Base-by-base conservation (phyloP, 768 basidiomycete genomes). In the Galerina marginata region DNA sequence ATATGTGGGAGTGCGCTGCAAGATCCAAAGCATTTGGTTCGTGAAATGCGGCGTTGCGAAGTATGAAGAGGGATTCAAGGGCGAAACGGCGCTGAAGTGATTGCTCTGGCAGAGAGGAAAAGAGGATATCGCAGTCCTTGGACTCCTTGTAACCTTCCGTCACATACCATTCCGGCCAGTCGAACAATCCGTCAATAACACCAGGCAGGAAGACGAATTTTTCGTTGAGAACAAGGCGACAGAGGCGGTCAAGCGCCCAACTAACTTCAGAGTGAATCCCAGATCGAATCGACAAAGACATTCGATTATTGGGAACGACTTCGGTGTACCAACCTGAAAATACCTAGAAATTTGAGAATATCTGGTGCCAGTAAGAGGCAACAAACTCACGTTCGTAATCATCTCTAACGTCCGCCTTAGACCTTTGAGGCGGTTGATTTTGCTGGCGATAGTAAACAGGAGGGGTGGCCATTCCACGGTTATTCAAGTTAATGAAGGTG, bases 241-340 rank as follows among this genome's bases (percentile, higher is more conserved):
- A 87, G 9, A 99, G 83, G 49, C 92, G 88, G 66, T 94, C 90
- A 40, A 99, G 83, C 16, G 95, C 92, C 92, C 94, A 98, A 57
- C 87, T 86, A 57, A 95, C 82, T 69, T 99, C 96, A 7, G 84
- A 74, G 54, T 87, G 81, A 48, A 99, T 89, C 4, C 88, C 90
- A 12, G 93, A 98, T 25, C 88, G 85, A 43, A 99, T 76, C 2
- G 95, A 89, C 14, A 99, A 86, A n/a, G 94, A 80, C 86, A 98
- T 93, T 43, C 96, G 85, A 72, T 98, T 98, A 70, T 79, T 89
- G 0, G 90, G 79, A 2, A 85, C 81, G 1, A 83, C 79, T 65
- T 95, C 92, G n/a, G 93, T 91, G 68, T 93, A 95, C 87, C 92
- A 93, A 66, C 91, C 92, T 92, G 65, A 42, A 37, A 50, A 61